Evolutionary conservation across 78 protist species (phyloP).

Genomic region (Dictyostelium intermedium): DNA sequence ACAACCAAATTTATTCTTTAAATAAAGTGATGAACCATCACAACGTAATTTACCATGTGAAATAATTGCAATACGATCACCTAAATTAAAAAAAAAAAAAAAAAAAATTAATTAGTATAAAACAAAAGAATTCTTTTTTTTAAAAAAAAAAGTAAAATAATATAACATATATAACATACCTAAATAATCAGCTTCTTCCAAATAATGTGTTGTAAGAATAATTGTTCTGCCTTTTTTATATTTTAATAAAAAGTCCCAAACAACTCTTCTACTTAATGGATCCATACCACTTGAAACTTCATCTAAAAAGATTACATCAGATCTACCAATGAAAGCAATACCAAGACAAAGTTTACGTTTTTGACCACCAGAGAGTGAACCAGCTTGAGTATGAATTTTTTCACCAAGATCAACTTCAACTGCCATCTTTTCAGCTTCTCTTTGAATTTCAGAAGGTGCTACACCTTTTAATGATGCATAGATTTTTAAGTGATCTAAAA

Average conservation of each 20-base stretch:
- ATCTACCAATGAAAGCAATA: slow-evolving; percentile 85
- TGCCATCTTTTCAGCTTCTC: slow-evolving; percentile 27
- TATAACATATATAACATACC: slow-evolving; percentile 43
- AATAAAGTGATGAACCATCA: slow-evolving; percentile 85
- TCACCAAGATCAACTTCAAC: slow-evolving; percentile 31
- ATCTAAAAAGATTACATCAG: slow-evolving; percentile 84
- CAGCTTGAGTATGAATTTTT: background rate
- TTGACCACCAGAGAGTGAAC: slow-evolving; percentile 87
- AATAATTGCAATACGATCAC: slow-evolving; percentile 96
- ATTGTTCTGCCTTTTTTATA: slow-evolving; percentile 80
- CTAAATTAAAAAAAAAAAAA: background rate
- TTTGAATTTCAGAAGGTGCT: background rate
- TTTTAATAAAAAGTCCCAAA: slow-evolving; percentile 87
- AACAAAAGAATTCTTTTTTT: too few relatives aligned
- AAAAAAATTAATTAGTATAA: too few relatives aligned
- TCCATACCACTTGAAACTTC: slow-evolving; percentile 92
- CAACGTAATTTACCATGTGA: slow-evolving; percentile 81
- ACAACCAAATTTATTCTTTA: slow-evolving; percentile 90
- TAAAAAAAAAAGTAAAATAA: too few relatives aligned
- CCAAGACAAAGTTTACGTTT: slow-evolving; percentile 86
- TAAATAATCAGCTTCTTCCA: slow-evolving; percentile 97
- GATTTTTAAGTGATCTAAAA: slow-evolving; percentile 56
- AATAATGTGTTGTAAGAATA: slow-evolving; percentile 92
- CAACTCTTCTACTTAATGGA: slow-evolving; percentile 73
- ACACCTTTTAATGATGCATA: slow-evolving; percentile 75